A percentile compares a stretch with the other conserved stretches of the same genome.
Evolutionary conservation across 495 filamentous ascomycete genomes (phyloP).

Genomic region (Aspergillus egyptiacus): DNA sequence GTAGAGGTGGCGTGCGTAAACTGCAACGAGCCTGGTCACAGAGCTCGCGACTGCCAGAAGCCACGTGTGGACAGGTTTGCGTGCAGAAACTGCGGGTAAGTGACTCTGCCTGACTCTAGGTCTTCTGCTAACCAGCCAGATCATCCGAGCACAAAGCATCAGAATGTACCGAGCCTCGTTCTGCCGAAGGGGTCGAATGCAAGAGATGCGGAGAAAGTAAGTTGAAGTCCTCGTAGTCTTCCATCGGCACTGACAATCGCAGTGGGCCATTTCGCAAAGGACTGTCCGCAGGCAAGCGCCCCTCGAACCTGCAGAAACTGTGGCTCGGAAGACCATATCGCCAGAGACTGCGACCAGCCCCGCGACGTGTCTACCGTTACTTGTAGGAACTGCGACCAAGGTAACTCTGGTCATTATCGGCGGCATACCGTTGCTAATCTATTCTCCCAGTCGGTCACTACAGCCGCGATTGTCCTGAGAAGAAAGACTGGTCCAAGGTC

Average conservation of each 20-base stretch:
- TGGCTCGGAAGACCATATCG: conserved; percentile 50
- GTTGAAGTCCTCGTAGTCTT: conserved; percentile 9
- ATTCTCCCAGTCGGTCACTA: conserved; percentile 54
- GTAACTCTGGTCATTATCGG: conserved; percentile 19
- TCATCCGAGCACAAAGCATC: conserved; percentile 52
- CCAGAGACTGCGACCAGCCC: conserved; percentile 51
- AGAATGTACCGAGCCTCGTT: conserved; percentile 67
- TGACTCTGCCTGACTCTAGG: conserved; percentile 4
- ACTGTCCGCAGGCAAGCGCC: conserved; percentile 60
- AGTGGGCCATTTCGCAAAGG: conserved; percentile 80
- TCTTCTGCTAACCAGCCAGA: conserved; percentile 21
- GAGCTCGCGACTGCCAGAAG: conserved; percentile 61
- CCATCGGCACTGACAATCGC: not conserved
- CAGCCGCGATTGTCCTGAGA: conserved; percentile 67
- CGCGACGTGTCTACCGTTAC: conserved; percentile 42
- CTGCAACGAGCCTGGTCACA: conserved; percentile 70
- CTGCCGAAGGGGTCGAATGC: conserved; percentile 71
- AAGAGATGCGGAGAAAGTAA: conserved; percentile 67
- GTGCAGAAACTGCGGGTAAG: conserved; percentile 80
- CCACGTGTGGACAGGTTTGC: conserved; percentile 51
- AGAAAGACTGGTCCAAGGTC: conserved; percentile 67
- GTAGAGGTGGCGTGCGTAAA: conserved; percentile 64
- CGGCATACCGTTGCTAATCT: not conserved
- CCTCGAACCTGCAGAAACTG: conserved; percentile 59
- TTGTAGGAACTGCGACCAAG: conserved; percentile 67